phyloP scores from a whole-genome alignment of 768 basidiomycete species.

The Chlorophyllum brunneum region DNA sequence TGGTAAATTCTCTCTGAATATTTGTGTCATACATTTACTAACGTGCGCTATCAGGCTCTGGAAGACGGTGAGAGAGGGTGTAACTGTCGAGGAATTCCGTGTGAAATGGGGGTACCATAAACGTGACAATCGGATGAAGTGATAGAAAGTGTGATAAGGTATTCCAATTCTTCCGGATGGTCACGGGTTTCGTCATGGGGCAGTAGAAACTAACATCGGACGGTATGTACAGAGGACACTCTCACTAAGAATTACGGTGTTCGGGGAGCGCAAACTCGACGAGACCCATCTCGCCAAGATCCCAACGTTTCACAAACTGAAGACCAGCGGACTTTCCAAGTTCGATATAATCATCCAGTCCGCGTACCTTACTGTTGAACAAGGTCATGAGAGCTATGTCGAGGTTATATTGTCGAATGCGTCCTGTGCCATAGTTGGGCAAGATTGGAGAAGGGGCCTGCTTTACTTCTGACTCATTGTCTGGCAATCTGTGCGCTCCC shows the following conservation, averaged over 20 bases:
- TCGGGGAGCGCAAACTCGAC: constrained; percentile 25
- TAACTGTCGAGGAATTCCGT: too few species aligned
- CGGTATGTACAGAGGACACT: too few species aligned
- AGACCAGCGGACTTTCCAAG: constrained; percentile 28
- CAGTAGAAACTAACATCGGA: too few species aligned
- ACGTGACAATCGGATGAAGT: too few species aligned
- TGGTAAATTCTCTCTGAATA: neutral
- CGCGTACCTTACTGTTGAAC: constrained; percentile 41
- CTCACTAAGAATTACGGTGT: too few species aligned
- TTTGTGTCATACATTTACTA: neutral
- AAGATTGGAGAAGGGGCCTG: constrained; percentile 41
- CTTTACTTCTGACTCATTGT: neutral
- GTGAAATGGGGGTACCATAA: too few species aligned
- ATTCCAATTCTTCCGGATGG: too few species aligned
- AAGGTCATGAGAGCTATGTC: constrained; percentile 43
- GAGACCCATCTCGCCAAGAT: constrained; percentile 25
- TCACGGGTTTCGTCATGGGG: too few species aligned
- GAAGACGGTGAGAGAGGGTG: neutral
- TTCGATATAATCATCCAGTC: constrained; percentile 33
- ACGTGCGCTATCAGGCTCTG: neutral
- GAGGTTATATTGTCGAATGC: constrained; percentile 34
- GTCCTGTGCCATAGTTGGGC: constrained; percentile 42
- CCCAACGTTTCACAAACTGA: constrained; percentile 29
- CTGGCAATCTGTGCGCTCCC: constrained; percentile 16
- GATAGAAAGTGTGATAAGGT: too few species aligned